These are phyloP conservation scores for Fusarium napiforme DNA, from an alignment of 2,329 filamentous ascomycete genomes.

Conservation along the genomic window DNA sequence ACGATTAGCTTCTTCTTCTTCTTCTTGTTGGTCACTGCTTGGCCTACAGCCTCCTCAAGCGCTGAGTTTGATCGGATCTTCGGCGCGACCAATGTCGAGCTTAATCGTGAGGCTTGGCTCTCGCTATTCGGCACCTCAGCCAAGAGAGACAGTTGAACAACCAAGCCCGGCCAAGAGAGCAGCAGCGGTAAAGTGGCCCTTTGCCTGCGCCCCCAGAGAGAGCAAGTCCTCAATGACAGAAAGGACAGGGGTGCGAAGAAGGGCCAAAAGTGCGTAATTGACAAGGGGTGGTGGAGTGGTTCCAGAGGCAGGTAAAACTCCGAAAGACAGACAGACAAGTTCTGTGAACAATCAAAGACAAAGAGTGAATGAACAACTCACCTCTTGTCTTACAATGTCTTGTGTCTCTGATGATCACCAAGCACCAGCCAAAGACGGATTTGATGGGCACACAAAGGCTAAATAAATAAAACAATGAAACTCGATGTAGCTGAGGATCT, in stretches of 20 bases:
- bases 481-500: conserved; percentile 18
- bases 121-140: conserved; percentile 38
- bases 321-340: neutral
- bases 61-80: conserved; percentile 41
- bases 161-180: conserved; percentile 4
- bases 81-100: conserved; percentile 34
- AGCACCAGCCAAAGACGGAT: neutral
- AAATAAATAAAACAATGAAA: conserved; percentile 11
- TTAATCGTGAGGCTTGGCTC: conserved; percentile 31
- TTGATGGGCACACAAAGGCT: conserved; percentile 1
- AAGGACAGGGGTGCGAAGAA: conserved; percentile 13
- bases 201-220: conserved; percentile 24
- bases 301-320: conserved; percentile 13
- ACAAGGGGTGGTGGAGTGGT: conserved; percentile 25
- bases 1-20: conserved; percentile 24
- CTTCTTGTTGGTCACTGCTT: conserved; percentile 27
- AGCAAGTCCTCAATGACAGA: conserved; percentile 1
- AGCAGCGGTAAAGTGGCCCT: conserved; percentile 19
- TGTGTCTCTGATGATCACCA: neutral
- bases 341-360: neutral
- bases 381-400: neutral
- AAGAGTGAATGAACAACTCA: conserved; percentile 2
- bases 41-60: conserved; percentile 24
- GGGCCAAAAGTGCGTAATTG: conserved; percentile 18
- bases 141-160: conserved; percentile 29